Base-by-base conservation (phyloP, 805 yeast genomes). In the Wickerhamomyces chaumierensis region DNA sequence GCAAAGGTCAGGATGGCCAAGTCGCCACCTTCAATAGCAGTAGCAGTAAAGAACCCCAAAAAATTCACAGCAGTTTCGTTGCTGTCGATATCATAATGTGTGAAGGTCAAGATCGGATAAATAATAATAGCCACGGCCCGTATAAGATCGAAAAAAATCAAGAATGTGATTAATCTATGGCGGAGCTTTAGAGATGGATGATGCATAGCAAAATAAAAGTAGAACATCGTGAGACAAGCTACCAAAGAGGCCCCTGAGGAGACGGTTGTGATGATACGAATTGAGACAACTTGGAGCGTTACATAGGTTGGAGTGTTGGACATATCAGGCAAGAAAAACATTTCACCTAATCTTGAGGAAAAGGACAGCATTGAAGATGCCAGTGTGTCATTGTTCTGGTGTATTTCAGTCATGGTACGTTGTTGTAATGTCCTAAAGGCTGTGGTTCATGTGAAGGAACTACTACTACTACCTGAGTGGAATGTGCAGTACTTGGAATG, bases 21-120 rank as follows among this genome's bases (percentile, higher is more conserved):
- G 58, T 87, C 96, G 2, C 88, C 86, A 17, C 94, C 94, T 57
- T 84, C 94, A 13, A 82, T 80, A 18, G 85, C 69, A 31, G 78
- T 67, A 3, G 88, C 83, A 1, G 94, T 81, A 57, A 84, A 77
- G 65, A 82, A 86, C 2, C 95, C 95, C 2, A 53, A 34, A 31
- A 48, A 52, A 27, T 53, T 36, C 11, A 43, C 36, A 0, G 48
- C 43, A 15, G 39, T 42, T 3, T 18, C 35, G 15, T 44, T 41
- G 11, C 42, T 36, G 4, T 40, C 39, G 28, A 81, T 69, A 4
- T 75, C 72, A 51, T 78, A 74, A 9, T 21, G 6, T 7, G 67
- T 52, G 18, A 73, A 52, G 3, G 76, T 73, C 32, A 81, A 59
- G 0, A 78, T 56, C 0, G 94, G 94, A 53, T 77, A 86, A 31